These are phyloP conservation scores for Sphaerosporella brunnea DNA, from an alignment of 495 filamentous ascomycete species.

Conservation along the genomic window DNA sequence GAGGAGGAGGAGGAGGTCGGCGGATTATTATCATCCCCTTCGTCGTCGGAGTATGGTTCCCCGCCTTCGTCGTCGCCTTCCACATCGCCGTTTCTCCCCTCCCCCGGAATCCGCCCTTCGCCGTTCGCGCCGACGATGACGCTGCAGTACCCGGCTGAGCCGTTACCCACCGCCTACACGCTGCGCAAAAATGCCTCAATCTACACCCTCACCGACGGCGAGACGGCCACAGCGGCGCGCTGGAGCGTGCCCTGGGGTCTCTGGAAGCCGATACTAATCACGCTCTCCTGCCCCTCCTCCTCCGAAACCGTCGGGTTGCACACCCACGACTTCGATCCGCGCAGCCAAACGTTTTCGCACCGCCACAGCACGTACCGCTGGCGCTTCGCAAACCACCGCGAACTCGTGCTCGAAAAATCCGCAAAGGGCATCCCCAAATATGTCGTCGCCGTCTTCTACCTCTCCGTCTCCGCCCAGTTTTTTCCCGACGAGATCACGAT, in stretches of 20 bases:
- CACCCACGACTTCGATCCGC: neutral
- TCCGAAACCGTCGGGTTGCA: neutral
- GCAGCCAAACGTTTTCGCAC: neutral
- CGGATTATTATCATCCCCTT: neutral
- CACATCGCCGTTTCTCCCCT: no score
- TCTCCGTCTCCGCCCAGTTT: conserved; percentile 14
- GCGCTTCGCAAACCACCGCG: conserved; percentile 2
- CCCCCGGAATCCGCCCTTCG: no score
- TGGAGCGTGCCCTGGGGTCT: neutral
- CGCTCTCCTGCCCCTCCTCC: neutral
- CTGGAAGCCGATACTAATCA: no score
- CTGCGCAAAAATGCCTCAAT: neutral
- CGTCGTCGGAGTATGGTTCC: neutral
- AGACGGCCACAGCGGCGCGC: neutral
- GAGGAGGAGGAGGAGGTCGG: neutral
- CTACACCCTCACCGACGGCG: neutral
- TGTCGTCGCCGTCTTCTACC: conserved; percentile 15
- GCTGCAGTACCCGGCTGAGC: no score
- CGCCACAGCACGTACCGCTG: conserved; percentile 5
- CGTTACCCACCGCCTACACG: neutral
- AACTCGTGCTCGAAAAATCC: conserved; percentile 8
- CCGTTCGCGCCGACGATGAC: no score
- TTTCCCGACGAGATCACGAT: neutral
- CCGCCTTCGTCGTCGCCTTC: no score
- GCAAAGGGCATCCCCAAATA: conserved; percentile 10